A percentile compares a stretch with the other conserved stretches of the same genome.
Conservation (phyloP, 1,284 basidiomycete genomes). For the Apiotrichum mycotoxinovorans region DNA sequence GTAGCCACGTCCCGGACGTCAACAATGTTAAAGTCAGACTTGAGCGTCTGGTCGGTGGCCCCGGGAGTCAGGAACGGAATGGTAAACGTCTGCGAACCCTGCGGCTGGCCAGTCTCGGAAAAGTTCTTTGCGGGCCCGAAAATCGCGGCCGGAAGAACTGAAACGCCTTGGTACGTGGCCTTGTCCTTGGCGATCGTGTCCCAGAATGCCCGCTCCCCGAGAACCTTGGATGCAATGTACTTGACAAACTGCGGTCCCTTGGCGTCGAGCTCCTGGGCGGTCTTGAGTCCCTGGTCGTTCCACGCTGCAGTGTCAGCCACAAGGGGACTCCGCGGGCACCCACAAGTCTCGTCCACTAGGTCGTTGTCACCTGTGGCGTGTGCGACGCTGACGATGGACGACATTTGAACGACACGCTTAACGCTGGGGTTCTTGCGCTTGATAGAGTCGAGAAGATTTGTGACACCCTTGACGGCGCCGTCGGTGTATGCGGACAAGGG, state of each 20-base stretch:
- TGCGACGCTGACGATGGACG: background rate
- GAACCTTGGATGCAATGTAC: slow-evolving; percentile 22
- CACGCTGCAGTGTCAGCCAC: too few relatives aligned
- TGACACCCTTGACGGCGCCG: background rate
- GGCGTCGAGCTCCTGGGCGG: background rate
- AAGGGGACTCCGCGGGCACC: too few relatives aligned
- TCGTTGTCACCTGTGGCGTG: too few relatives aligned
- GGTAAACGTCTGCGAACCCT: background rate
- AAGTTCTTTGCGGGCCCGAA: background rate
- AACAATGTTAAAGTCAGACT: slow-evolving; percentile 28
- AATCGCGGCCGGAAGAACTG: background rate
- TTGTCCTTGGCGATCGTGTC: slow-evolving; percentile 13
- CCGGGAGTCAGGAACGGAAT: background rate
- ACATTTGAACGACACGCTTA: background rate
- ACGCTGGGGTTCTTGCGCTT: background rate
- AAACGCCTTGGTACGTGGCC: slow-evolving; percentile 5
- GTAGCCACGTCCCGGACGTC: slow-evolving; percentile 13
- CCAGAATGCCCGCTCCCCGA: slow-evolving; percentile 37
- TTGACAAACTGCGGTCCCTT: background rate
- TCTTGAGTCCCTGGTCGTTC: background rate
- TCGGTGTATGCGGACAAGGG: background rate
- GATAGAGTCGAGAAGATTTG: background rate
- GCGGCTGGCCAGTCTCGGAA: too few relatives aligned
- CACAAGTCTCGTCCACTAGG: too few relatives aligned
- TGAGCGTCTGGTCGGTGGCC: background rate